Evolutionary conservation across 1,284 basidiomycete species (phyloP).

Genomic region (Heterobasidion annosum): DNA sequence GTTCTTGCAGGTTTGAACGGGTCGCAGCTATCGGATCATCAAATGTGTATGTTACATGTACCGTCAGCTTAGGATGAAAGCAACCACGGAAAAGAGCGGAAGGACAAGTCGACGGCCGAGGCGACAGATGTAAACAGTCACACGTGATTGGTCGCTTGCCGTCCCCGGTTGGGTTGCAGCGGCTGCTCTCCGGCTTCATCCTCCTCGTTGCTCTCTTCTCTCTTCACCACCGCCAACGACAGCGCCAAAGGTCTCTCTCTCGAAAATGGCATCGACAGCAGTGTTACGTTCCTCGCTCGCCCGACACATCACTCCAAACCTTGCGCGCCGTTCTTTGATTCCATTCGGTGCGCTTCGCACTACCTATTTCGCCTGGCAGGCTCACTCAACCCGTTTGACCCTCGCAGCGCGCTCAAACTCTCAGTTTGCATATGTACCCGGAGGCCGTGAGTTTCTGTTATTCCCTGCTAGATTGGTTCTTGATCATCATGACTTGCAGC

Average conservation of each 20-base stretch:
- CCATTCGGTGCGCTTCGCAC: conserved; percentile 19
- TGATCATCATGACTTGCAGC: conserved; percentile 38
- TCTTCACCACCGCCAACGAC: not conserved
- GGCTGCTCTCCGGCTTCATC: not conserved
- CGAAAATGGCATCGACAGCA: conserved; percentile 40
- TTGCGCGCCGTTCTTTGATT: conserved; percentile 29
- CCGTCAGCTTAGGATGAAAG: too few species aligned
- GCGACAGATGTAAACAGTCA: not conserved
- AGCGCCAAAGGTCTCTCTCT: not conserved
- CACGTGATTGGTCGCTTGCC: conserved; percentile 7
- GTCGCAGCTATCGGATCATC: not conserved
- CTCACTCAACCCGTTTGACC: conserved; percentile 3
- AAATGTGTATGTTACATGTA: not conserved
- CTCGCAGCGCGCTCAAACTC: conserved; percentile 16
- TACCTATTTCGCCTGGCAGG: not conserved
- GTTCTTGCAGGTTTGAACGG: conserved; percentile 1
- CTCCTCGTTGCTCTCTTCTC: conserved; percentile 2
- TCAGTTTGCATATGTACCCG: conserved; percentile 45
- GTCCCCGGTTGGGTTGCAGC: not conserved
- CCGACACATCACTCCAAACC: conserved; percentile 28
- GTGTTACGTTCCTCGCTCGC: conserved; percentile 40
- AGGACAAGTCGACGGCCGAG: not conserved
- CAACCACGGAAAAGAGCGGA: not conserved
- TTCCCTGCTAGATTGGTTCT: not conserved
- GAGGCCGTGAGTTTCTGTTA: conserved; percentile 49